Evolutionary conservation across 2,329 filamentous ascomycete species (phyloP), one percentile per base, ranked within the genome.

Genomic region (Scedosporium dehoogii): DNA sequence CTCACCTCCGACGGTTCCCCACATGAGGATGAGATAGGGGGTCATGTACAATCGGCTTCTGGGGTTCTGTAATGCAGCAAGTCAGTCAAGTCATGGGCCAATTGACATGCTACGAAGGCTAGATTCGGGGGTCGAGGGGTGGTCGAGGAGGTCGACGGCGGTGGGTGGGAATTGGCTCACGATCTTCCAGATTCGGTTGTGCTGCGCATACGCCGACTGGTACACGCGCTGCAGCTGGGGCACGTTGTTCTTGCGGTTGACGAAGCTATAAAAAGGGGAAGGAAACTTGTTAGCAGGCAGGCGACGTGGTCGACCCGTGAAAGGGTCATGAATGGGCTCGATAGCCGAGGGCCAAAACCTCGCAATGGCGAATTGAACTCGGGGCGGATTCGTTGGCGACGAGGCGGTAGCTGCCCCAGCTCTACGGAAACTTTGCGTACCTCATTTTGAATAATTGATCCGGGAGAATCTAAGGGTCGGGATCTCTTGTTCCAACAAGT

Each of bases 221-320:
- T 90, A 91, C 69, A 84, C 77, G 72, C 84, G 81, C 82, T 93
- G 90, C 79, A 88, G 82, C 73, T 88, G 71, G 63, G 88, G 88
- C 70, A 92, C 89, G 71, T 82, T 84, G 84, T 93, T 93, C 74
- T 84, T 82, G 75, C 87, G 86, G 83, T 90, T 80, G 79, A 91
- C 68, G 73, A 87, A 71, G 72, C 83, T 84, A 69, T 63, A 59
- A 62, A 65, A 65, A 67, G 12, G 59, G 12, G 59, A 27, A 38
- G 27, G 27, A 38, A 38, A 10, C 9, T 27, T 18, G 58, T 75
- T 69, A 74, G 72, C 68, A 67, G 68, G 67, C 62, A 62, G n/a
- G 42, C 29, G n/a, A 18, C 27, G 58, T 65, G 33, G 57, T 38
- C 33, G 61, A 65, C 64, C 64, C 65, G 63, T 42, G 63, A 63